Evolutionary conservation across 2,329 filamentous ascomycete species (phyloP).

Genomic region (Rutstroemia sp.): DNA sequence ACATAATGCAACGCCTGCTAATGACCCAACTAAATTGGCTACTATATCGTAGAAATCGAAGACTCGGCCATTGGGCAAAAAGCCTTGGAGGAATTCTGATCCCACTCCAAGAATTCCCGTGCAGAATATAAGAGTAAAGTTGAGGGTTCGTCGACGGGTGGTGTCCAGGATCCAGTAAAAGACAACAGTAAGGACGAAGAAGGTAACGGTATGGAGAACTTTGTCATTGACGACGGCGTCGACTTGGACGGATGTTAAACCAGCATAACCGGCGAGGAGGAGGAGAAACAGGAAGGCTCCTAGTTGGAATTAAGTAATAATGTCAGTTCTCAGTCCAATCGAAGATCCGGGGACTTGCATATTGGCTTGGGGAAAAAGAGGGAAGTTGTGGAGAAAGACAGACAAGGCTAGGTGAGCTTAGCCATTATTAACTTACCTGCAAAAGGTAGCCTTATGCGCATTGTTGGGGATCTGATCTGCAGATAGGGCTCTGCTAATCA

Average conservation of each 20-base stretch:
- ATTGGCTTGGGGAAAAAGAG: not conserved
- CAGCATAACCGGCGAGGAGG: constrained; percentile 69
- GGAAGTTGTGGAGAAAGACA: constrained; percentile 5
- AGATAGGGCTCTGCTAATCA: not conserved
- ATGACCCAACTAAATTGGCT: constrained; percentile 77
- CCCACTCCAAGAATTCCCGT: constrained; percentile 64
- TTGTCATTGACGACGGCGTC: constrained; percentile 72
- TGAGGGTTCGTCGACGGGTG: constrained; percentile 72
- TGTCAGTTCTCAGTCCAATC: constrained; percentile 11
- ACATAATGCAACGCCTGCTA: constrained; percentile 64
- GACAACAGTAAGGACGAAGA: constrained; percentile 77
- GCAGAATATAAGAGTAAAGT: constrained; percentile 76
- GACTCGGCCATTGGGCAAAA: constrained; percentile 64
- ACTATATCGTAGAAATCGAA: constrained; percentile 80
- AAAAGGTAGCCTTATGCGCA: constrained; percentile 85
- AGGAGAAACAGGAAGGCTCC: constrained; percentile 64
- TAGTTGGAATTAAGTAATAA: constrained; percentile 29
- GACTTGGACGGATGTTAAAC: constrained; percentile 60
- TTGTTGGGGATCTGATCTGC: constrained; percentile 31
- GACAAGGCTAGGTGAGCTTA: not conserved
- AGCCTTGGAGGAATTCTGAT: constrained; percentile 67
- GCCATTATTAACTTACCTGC: constrained; percentile 56
- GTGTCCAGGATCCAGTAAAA: constrained; percentile 99
- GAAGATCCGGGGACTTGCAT: not conserved
- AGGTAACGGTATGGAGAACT: constrained; percentile 75